Evolutionary conservation across 2,329 filamentous ascomycete species (phyloP).

Genomic region (Elsinoe ampelina): DNA sequence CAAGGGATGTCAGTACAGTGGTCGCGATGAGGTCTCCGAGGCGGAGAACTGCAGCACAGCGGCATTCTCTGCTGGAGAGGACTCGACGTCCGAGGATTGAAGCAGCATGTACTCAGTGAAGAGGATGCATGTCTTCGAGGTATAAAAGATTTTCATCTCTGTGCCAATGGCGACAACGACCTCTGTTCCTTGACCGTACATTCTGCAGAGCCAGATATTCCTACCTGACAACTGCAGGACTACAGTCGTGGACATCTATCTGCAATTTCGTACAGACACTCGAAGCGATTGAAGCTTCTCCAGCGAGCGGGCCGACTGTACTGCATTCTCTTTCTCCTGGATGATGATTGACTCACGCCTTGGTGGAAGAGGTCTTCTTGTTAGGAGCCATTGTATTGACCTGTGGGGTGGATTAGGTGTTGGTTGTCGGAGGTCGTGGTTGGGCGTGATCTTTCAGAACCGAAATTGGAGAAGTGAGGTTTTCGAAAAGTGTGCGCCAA

Average conservation of each 20-base stretch:
- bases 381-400: constrained; percentile 45
- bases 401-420: constrained; percentile 21
- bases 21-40: constrained; percentile 66
- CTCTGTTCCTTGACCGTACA: constrained; percentile 64
- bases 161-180: constrained; percentile 35
- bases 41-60: constrained; percentile 89
- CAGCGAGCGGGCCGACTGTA: constrained; percentile 81
- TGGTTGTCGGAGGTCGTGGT: constrained; percentile 17
- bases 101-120: constrained; percentile 33
- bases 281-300: constrained; percentile 50
- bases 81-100: constrained; percentile 57
- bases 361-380: constrained; percentile 34
- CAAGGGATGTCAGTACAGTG: constrained; percentile 60
- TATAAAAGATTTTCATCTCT: background rate
- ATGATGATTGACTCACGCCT: constrained; percentile 46
- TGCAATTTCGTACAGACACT: constrained; percentile 52
- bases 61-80: constrained; percentile 77
- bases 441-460: constrained; percentile 11
- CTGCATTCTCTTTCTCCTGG: constrained; percentile 44
- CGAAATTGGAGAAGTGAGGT: constrained; percentile 17
- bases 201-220: constrained; percentile 48
- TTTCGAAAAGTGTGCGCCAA: constrained; percentile 8
- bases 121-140: constrained; percentile 7
- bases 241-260: constrained; percentile 14
- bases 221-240: constrained; percentile 27